Evolutionary conservation across 805 yeast genomes (phyloP).

Genomic region (Cyberlindnera mississippiensis): DNA sequence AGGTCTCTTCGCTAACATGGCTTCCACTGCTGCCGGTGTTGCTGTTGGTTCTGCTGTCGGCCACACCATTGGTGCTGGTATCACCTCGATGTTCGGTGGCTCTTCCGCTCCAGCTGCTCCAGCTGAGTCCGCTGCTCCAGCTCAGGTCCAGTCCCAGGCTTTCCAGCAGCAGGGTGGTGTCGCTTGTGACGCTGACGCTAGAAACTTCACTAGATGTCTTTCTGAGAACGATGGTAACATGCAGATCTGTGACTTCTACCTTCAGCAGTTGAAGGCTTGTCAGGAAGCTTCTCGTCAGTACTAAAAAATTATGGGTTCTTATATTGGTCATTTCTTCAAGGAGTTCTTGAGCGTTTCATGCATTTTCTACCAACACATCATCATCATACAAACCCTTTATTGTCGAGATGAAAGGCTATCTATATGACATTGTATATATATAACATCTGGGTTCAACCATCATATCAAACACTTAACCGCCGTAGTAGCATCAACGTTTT

Average conservation of each 20-base stretch:
- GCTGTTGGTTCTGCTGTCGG: constrained; percentile 98
- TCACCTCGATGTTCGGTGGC: constrained; percentile 86
- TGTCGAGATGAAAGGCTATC: too few relatives aligned
- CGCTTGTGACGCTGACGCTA: constrained; percentile 89
- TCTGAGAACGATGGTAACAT: constrained; percentile 92
- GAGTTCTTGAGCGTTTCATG: too few relatives aligned
- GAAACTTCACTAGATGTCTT: constrained; percentile 91
- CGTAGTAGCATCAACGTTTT: too few relatives aligned
- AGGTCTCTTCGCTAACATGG: constrained; percentile 95
- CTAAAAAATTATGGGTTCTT: too few relatives aligned
- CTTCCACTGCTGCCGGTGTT: constrained; percentile 98
- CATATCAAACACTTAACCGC: too few relatives aligned
- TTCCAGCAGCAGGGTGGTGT: constrained; percentile 37
- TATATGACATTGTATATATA: too few relatives aligned
- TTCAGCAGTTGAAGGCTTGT: constrained; percentile 96
- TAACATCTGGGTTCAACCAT: too few relatives aligned
- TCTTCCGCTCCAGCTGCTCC: constrained; percentile 46
- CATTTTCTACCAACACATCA: too few relatives aligned
- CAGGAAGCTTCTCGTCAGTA: constrained; percentile 88
- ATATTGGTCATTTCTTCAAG: too few relatives aligned
- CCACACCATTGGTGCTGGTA: constrained; percentile 94
- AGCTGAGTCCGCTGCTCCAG: constrained; percentile 41
- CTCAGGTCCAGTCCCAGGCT: constrained; percentile 37
- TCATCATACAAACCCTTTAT: too few relatives aligned
- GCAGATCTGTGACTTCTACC: constrained; percentile 94